phyloP scores from a whole-genome alignment of 306 rosid genomes.

The Prosopis cineraria region DNA sequence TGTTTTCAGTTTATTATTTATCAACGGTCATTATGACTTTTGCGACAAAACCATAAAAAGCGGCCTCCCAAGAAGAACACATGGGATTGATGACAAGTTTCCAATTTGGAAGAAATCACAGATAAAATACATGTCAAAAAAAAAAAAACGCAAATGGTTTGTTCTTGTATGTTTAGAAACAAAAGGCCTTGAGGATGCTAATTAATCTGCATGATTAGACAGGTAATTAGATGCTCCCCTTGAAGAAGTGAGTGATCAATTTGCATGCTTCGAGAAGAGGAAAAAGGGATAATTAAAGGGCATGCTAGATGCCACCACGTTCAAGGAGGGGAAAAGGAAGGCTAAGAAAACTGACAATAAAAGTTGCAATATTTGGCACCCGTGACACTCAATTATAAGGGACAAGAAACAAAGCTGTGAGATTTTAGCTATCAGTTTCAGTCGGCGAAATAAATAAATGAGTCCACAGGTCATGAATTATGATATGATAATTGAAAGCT shows the following conservation, averaged over 20 bases:
- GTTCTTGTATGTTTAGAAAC: too few species aligned
- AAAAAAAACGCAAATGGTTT: too few species aligned
- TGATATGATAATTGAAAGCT: too few species aligned
- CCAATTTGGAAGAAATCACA: too few species aligned
- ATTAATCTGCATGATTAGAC: too few species aligned
- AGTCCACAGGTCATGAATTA: background rate
- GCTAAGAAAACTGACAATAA: background rate
- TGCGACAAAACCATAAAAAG: constrained; percentile 21
- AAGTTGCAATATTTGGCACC: constrained; percentile 20
- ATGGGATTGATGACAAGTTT: background rate
- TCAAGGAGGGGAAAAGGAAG: background rate
- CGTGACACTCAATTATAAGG: constrained; percentile 1
- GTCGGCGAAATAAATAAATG: background rate
- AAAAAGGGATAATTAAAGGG: background rate
- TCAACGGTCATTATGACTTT: constrained; percentile 40
- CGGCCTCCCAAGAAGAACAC: background rate
- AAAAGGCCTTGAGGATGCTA: too few species aligned
- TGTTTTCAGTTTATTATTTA: constrained; percentile 26
- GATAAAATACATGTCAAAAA: too few species aligned
- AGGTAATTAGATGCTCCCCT: too few species aligned
- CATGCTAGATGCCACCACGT: background rate
- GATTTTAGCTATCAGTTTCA: background rate
- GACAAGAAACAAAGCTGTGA: constrained; percentile 28
- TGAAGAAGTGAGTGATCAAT: background rate
- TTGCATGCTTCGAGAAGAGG: background rate